Evolutionary conservation across 2,329 filamentous ascomycete species (phyloP).

Genomic region (Pseudogymnoascus sp.): DNA sequence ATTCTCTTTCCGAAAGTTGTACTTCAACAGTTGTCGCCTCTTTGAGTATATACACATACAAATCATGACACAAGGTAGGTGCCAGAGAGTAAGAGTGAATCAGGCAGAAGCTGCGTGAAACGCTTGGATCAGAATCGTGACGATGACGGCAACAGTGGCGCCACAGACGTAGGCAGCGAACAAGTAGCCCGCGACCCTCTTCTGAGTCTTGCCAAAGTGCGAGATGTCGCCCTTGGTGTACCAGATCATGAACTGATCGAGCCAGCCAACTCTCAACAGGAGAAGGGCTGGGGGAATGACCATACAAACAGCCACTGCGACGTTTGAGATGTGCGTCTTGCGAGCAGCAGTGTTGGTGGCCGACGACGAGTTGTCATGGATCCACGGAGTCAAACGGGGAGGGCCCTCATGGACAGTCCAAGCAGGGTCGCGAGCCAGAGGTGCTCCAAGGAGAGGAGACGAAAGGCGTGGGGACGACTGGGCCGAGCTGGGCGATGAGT

Average conservation of each 20-base stretch:
- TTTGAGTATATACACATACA: conserved; percentile 7
- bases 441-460: background rate
- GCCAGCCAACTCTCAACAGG: conserved; percentile 20
- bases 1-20: background rate
- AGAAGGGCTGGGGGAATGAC: conserved; percentile 25
- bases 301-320: conserved; percentile 21
- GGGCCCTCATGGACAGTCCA: conserved; percentile 12
- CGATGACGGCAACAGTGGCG: background rate
- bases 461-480: background rate
- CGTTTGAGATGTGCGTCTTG: conserved; percentile 20
- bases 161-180: background rate
- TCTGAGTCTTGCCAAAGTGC: conserved; percentile 21
- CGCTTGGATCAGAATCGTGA: background rate
- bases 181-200: conserved; percentile 14
- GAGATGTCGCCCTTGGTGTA: conserved; percentile 21
- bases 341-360: conserved; percentile 13
- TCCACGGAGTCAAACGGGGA: conserved; percentile 18
- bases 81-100: background rate
- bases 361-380: conserved; percentile 14
- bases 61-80: background rate
- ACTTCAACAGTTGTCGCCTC: conserved; percentile 2
- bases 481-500: background rate
- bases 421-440: background rate
- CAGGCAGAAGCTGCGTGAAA: background rate
- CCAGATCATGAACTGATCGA: conserved; percentile 24